A percentile compares a stretch with the other conserved stretches of the same genome.
These are phyloP conservation scores for Paecilomyces sp. DNA, from an alignment of 2,329 filamentous ascomycete species.

Conservation along the genomic window DNA sequence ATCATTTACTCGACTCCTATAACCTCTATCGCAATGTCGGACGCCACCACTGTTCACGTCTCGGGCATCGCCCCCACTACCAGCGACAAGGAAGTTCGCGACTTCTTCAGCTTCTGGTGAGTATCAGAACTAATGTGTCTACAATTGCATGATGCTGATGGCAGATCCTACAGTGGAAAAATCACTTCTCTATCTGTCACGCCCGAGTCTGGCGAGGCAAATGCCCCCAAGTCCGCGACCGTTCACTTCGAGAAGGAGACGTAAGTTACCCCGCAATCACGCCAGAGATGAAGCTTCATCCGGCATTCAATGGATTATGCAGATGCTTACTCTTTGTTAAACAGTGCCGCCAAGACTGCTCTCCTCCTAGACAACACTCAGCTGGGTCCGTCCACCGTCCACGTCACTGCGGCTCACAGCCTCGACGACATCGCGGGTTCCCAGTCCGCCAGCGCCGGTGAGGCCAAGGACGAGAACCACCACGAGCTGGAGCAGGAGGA, in stretches of 20 bases:
- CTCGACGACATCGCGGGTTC: conserved; percentile 57
- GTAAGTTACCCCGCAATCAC: conserved; percentile 30
- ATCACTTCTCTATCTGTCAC: conserved; percentile 77
- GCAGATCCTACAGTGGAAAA: conserved; percentile 64
- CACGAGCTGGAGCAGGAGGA: conserved; percentile 86
- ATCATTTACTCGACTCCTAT: background rate
- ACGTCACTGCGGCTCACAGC: conserved; percentile 67
- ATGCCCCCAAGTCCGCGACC: conserved; percentile 71
- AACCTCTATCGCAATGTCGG: conserved; percentile 42
- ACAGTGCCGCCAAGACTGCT: conserved; percentile 80
- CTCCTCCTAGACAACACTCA: conserved; percentile 96
- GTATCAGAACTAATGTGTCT: conserved; percentile 17
- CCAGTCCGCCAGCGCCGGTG: conserved; percentile 50
- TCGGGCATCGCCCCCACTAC: conserved; percentile 80
- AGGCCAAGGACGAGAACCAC: conserved; percentile 45
- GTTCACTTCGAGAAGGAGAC: conserved; percentile 96
- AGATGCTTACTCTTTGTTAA: background rate
- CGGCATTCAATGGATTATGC: background rate
- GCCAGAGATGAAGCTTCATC: background rate
- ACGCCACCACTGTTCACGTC: conserved; percentile 67
- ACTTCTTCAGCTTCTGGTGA: conserved; percentile 96
- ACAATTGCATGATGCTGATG: background rate
- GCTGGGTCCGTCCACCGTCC: conserved; percentile 67
- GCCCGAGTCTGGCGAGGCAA: conserved; percentile 44
- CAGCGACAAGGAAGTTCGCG: conserved; percentile 81